Percentiles rank a stretch among this genome's conserved stretches.
Conservation (phyloP, 2,329 filamentous ascomycete species). For the Cladosporium phlei region DNA sequence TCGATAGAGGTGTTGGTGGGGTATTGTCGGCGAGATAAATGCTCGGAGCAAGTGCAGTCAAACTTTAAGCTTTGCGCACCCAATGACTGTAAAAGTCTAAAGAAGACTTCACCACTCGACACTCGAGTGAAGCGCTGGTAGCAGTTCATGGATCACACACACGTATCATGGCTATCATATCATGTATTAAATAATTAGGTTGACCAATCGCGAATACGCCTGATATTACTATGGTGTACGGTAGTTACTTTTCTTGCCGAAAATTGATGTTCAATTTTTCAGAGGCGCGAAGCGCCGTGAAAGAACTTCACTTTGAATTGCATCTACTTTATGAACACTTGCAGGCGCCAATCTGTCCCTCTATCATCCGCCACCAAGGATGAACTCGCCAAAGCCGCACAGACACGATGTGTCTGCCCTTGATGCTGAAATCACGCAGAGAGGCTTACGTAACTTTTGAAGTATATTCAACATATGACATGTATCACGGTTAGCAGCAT, state of each 20-base stretch:
- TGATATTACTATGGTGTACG: no score
- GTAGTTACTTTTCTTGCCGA: no score
- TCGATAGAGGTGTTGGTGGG: neutral
- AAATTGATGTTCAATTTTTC: no score
- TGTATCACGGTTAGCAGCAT: no score
- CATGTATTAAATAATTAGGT: no score
- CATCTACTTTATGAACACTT: no score
- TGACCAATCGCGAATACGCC: no score
- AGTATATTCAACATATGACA: no score
- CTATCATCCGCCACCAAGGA: constrained; percentile 56
- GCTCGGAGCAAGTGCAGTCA: neutral
- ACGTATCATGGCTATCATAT: no score
- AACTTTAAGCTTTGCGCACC: constrained; percentile 13
- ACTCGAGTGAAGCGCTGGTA: neutral
- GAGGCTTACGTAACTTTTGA: constrained; percentile 92
- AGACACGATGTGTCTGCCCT: constrained; percentile 70
- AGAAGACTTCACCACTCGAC: neutral
- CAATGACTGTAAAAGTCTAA: constrained; percentile 5
- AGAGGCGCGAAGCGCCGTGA: no score
- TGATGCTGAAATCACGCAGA: constrained; percentile 88
- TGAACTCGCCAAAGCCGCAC: constrained; percentile 60
- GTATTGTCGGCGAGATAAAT: neutral
- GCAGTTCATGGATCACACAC: no score
- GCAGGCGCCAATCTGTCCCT: constrained; percentile 63
- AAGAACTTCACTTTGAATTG: no score